Base-by-base conservation (phyloP, 768 basidiomycete species). In the Agrocybe praecox region DNA sequence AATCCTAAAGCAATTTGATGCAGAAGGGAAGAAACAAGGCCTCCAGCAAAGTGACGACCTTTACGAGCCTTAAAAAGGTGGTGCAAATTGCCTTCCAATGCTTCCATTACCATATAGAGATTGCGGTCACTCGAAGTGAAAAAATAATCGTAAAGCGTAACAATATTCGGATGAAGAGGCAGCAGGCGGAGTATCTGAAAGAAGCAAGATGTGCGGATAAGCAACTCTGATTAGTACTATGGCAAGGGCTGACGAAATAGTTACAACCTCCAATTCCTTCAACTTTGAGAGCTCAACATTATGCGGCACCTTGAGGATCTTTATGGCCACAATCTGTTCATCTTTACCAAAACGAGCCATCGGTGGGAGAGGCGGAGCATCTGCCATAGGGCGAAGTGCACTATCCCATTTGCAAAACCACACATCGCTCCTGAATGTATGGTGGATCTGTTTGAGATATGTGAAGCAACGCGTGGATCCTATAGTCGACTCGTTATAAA, bases 11-110 rank as follows among this genome's bases (percentile, higher is more conserved):
- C 84, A 62, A 93, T 88, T 73, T 98, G 96, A 52, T 83, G 84
- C 69, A 96, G 95, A 62, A 96, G 90, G 62, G 90, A 92, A 19
- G 93, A 90, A 59, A 94, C 87, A 59, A 98, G 87, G 58, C 95
- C 95, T 21, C 91, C 90, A 18, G 95, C 93, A 58, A 97, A 83
- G 2, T 92, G 84, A 59, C 94, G 86, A 51, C 94, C 93, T 72
- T 90, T 90, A 49, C 96, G 87, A 24, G 92, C 84, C 74, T 94
- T 96, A 70, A 95, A 93, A 74, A 98, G 89, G 67, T 98, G 96
- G 74, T 95, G 96, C 45, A 98, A 84, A 73, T 97, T 97, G 63
- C 96, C 96, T 73, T 98, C 96, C 96, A 97, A 96, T 66, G 93
- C 92, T 72, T 96, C 96, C 70, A 97, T 93, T 44, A 96, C 94